phyloP scores from a whole-genome alignment of 257 asterid genomes.

The Linderniella brevidens region DNA sequence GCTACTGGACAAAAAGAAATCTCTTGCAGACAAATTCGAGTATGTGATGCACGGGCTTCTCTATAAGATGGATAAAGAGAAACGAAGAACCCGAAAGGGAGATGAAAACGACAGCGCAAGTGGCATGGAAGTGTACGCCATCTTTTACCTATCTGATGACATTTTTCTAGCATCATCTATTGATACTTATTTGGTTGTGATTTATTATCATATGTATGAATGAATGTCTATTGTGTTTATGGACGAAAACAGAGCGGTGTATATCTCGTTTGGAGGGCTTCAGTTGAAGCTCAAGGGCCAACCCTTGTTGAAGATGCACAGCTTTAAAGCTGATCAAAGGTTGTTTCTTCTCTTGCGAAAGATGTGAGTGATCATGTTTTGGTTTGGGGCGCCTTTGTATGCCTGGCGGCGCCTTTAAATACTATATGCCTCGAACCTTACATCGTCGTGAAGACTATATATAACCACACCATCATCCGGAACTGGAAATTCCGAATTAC shows the following conservation, averaged over 20 bases:
- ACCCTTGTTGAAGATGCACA: constrained; percentile 13
- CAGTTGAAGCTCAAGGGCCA: constrained; percentile 62
- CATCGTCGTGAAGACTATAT: too few species aligned
- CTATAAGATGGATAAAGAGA: constrained; percentile 58
- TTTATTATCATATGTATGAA: background rate
- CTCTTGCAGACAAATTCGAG: constrained; percentile 86
- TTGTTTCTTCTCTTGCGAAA: too few species aligned
- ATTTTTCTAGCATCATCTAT: too few species aligned
- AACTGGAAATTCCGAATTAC: too few species aligned
- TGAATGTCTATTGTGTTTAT: background rate
- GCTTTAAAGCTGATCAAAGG: background rate
- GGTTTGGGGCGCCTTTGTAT: too few species aligned
- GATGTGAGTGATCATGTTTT: too few species aligned
- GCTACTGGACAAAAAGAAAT: constrained; percentile 40
- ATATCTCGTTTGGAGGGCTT: constrained; percentile 84
- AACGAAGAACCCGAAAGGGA: constrained; percentile 10
- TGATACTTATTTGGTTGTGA: background rate
- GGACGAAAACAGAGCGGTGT: constrained; percentile 32
- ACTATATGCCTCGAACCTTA: too few species aligned
- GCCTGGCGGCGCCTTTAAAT: too few species aligned
- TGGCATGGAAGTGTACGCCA: constrained; percentile 42
- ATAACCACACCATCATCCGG: too few species aligned
- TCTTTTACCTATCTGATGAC: background rate
- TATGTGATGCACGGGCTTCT: constrained; percentile 80
- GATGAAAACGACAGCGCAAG: constrained; percentile 7